Percentiles rank a stretch among this genome's conserved stretches.
Evolutionary conservation across 2,329 filamentous ascomycete species (phyloP).

Genomic region (Xylariaceae sp.): DNA sequence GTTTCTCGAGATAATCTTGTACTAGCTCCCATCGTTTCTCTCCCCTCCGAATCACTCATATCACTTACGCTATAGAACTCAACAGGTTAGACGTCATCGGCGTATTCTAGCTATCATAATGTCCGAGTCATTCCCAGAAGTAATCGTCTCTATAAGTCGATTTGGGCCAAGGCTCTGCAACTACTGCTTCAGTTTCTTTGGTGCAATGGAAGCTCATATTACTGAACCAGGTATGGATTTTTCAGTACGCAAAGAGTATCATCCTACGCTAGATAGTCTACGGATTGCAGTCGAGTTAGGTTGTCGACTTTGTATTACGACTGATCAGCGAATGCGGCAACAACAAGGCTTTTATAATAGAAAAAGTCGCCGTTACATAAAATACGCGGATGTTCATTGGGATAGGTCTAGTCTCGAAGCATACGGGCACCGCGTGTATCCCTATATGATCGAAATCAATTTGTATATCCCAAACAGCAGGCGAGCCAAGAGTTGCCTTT

Average conservation of each 20-base stretch:
- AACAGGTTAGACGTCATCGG: neutral
- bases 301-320: slow-evolving; percentile 3
- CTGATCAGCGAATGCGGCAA: too few species aligned
- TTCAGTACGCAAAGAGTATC: neutral
- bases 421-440: neutral
- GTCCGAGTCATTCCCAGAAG: neutral
- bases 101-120: neutral
- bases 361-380: too few species aligned
- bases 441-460: too few species aligned
- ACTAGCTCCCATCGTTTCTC: too few species aligned
- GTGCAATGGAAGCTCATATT: too few species aligned
- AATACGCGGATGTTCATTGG: too few species aligned
- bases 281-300: slow-evolving; percentile 1
- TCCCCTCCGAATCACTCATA: too few species aligned
- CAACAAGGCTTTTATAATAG: neutral
- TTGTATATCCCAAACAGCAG: neutral
- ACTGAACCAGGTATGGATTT: too few species aligned
- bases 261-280: slow-evolving; percentile 2
- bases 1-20: too few species aligned
- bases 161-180: slow-evolving; percentile 7
- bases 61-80: too few species aligned
- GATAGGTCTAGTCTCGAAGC: too few species aligned
- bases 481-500: neutral
- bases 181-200: slow-evolving; percentile 2
- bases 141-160: neutral